Base-by-base conservation (phyloP, 179 eudicot genomes). In the Nepenthes alata region DNA sequence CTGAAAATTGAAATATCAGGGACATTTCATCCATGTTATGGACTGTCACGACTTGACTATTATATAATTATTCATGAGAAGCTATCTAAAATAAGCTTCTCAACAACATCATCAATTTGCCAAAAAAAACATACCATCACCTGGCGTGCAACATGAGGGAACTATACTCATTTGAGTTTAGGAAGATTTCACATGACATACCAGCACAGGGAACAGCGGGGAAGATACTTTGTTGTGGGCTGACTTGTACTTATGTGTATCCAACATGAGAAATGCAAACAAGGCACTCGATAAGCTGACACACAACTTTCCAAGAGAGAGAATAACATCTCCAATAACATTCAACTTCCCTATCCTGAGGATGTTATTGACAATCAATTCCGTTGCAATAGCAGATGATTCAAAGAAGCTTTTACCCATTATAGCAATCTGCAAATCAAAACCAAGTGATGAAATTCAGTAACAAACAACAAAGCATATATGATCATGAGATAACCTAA, bases 121-220 rank as follows among this genome's bases (percentile, higher is more conserved):
- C 5, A 41, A 41, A 41, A 41, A 7, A 4, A 4, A 41, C 8
- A 41, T 41, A 7, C 5, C 45, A 25, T 25, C 25, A 25, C 25
- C 25, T 25, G 25, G 45, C 45, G 8, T 4, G 8, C 45, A 41
- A 41, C 45, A 41, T 7, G 5, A 41, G 8, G 8, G 5, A 41
- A 4, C 5, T 41, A 41, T 41, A 4, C 45, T 41, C 8, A 41
- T 41, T 41, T 4, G 45, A 4, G 44, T 15, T 6, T 55, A 49
- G 15, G 55, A 63, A 45, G 52, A 41, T 59, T 48, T 11, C 10
- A 14, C 57, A 54, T n/a, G 39, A 56, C 87, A 37, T 83, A 93
- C 98, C 94, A 93, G 77, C 58, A 93, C 97, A 2, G 98, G 98
- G 70, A 93, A 87, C 16, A 93, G 67, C 0, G 98, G 98, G n/a